Percentiles rank a stretch among this genome's conserved stretches.
phyloP scores from a whole-genome alignment of 2,329 filamentous ascomycete genomes.

The Penicillium thymicola region DNA sequence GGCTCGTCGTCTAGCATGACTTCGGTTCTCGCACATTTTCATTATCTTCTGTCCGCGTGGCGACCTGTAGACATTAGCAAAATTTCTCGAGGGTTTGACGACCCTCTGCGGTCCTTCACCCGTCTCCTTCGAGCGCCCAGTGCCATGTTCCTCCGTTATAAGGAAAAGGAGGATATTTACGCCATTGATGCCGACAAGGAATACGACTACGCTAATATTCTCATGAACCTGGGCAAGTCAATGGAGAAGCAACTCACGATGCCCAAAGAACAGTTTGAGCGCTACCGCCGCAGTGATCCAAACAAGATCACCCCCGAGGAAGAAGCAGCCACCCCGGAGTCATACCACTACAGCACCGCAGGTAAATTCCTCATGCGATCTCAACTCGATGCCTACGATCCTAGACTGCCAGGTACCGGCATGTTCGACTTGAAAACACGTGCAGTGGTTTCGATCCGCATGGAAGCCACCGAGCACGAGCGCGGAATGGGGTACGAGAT shows the following conservation, averaged over 20 bases:
- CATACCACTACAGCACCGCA: constrained; percentile 82
- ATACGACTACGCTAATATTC: constrained; percentile 76
- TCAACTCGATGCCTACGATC: constrained; percentile 86
- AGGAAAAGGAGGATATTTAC: constrained; percentile 80
- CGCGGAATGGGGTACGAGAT: constrained; percentile 85
- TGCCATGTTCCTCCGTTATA: constrained; percentile 77
- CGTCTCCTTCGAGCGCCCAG: constrained; percentile 67
- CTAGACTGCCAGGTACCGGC: constrained; percentile 79
- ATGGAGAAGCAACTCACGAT: constrained; percentile 94
- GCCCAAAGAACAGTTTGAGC: constrained; percentile 77
- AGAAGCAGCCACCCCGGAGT: constrained; percentile 68
- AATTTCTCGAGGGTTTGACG: constrained; percentile 65
- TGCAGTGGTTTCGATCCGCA: constrained; percentile 85
- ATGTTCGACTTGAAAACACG: constrained; percentile 97
- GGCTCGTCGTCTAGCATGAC: constrained; percentile 99
- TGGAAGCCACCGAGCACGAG: constrained; percentile 71
- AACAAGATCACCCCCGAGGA: constrained; percentile 65
- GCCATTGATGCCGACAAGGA: constrained; percentile 96
- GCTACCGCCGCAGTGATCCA: constrained; percentile 68
- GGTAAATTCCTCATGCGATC: constrained; percentile 92
- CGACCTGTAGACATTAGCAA: constrained; percentile 64
- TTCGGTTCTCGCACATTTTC: constrained; percentile 79
- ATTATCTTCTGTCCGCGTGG: constrained; percentile 85
- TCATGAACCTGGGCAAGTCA: constrained; percentile 89
- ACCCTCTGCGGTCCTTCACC: constrained; percentile 66